Evolutionary conservation across 352 stramenopile species (phyloP), one percentile per base, ranked within the genome.

Genomic region (Phytophthora europaea): DNA sequence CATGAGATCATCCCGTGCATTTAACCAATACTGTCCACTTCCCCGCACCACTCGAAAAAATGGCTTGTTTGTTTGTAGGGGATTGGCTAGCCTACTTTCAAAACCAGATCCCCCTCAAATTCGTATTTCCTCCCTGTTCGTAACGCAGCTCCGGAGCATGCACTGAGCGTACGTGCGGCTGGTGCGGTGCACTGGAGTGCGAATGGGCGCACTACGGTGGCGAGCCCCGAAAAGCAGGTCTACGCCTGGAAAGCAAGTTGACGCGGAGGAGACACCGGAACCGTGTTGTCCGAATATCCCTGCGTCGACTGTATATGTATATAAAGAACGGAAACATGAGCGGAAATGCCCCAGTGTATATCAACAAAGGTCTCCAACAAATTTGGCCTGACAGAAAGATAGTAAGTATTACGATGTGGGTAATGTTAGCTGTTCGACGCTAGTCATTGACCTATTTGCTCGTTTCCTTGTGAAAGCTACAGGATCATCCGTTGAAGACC

Each of bases 1-100:
- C 63, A 76, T 64, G 3, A 76, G 15, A 7, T 72, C 55, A 33
- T 76, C 62, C 22, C 69, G 62, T 0, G 67, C 57, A 31, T 36
- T 67, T 16, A 36, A 15, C 65, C 57, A 72, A 13, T 73, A 67
- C 15, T 67, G 33, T 4, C 65, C 65, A 10, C 47, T 67, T 4
- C 65, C 58, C 16, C 58, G 26, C 6, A 73, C 28, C 65, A 22
- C 45, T 28, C 28, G 36, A 22, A 51, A 72, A 72, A 45, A 72
- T 34, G 56, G 65, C 48, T 72, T 26, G n/a, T n/a, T n/a, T n/a
- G n/a, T n/a, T n/a, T n/a, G n/a, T 72, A 31, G 28, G 28, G 28
- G 28, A 31, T 31, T 31, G 28, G 28, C 28, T 31, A 31, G 28
- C 28, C 28, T 31, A 31, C 28, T 31, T 31, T 31, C 28, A 31